Conservation (phyloP, 2,329 filamentous ascomycete species). For the Ophiognomonia clavigignenti-juglandacearum region DNA sequence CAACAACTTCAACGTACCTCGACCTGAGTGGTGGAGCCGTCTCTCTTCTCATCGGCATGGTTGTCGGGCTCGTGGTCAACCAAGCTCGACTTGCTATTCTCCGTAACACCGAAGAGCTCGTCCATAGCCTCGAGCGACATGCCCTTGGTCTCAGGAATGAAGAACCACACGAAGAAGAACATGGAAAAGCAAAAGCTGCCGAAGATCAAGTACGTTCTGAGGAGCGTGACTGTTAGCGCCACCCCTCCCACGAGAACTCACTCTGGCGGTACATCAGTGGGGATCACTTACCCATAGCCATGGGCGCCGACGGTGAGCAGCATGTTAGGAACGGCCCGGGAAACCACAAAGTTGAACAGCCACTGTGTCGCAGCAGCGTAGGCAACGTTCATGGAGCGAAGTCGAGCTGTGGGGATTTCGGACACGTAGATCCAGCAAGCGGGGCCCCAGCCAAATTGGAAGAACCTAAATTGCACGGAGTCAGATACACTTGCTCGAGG, state of each 20-base stretch:
- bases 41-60: background rate
- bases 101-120: conserved; percentile 23
- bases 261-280: no score
- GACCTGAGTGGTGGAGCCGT: background rate
- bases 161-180: conserved; percentile 60
- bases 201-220: conserved; percentile 58
- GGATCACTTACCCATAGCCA: conserved; percentile 30
- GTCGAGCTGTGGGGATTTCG: conserved; percentile 60
- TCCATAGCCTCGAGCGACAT: conserved; percentile 26
- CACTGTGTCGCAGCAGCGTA: conserved; percentile 63
- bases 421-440: conserved; percentile 52
- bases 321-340: conserved; percentile 60
- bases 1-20: background rate
- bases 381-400: conserved; percentile 59
- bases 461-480: conserved; percentile 4
- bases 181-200: conserved; percentile 59
- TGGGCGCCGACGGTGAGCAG: conserved; percentile 38
- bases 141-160: conserved; percentile 59
- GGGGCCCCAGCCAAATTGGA: conserved; percentile 54
- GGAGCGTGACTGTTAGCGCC: background rate
- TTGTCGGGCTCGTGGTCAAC: background rate
- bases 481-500: background rate
- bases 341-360: conserved; percentile 67
- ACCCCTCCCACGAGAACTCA: background rate
- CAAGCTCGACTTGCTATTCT: conserved; percentile 4